These are phyloP conservation scores for Nothophytophthora sp. DNA, from an alignment of 352 stramenopile genomes.

Conservation along the genomic window DNA sequence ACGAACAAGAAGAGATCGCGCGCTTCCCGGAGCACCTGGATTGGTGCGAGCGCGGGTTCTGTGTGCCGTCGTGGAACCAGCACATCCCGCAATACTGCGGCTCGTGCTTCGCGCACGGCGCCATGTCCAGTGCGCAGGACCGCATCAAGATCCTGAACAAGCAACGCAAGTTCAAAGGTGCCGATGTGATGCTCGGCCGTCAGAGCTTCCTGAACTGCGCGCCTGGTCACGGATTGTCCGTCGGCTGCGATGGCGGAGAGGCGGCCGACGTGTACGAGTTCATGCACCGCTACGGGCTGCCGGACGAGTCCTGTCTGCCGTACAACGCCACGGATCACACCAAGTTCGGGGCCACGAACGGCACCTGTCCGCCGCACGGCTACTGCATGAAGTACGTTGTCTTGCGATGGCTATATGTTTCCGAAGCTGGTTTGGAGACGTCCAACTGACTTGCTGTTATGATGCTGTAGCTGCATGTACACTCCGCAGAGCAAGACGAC, in stretches of 20 bases:
- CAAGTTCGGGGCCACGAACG: conserved; percentile 67
- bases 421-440: background rate
- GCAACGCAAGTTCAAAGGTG: conserved; percentile 50
- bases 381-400: conserved; percentile 85
- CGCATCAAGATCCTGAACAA: conserved; percentile 86
- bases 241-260: conserved; percentile 72
- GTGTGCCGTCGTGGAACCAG: conserved; percentile 84
- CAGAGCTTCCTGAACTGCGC: conserved; percentile 87
- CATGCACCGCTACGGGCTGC: conserved; percentile 70
- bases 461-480: conserved; percentile 69
- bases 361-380: conserved; percentile 67
- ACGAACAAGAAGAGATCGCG: conserved; percentile 35
- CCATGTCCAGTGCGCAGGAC: conserved; percentile 75
- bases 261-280: conserved; percentile 81
- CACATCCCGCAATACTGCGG: conserved; percentile 89
- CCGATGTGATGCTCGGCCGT: conserved; percentile 77
- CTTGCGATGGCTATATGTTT: background rate
- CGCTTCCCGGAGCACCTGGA: conserved; percentile 77
- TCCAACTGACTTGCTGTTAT: conserved; percentile 4
- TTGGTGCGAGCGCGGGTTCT: conserved; percentile 88
- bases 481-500: conserved; percentile 47
- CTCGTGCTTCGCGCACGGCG: conserved; percentile 80
- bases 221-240: conserved; percentile 64
- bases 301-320: conserved; percentile 77
- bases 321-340: conserved; percentile 86